Evolutionary conservation across 2,329 filamentous ascomycete genomes (phyloP).

Genomic region (Penicillium janthinellum): DNA sequence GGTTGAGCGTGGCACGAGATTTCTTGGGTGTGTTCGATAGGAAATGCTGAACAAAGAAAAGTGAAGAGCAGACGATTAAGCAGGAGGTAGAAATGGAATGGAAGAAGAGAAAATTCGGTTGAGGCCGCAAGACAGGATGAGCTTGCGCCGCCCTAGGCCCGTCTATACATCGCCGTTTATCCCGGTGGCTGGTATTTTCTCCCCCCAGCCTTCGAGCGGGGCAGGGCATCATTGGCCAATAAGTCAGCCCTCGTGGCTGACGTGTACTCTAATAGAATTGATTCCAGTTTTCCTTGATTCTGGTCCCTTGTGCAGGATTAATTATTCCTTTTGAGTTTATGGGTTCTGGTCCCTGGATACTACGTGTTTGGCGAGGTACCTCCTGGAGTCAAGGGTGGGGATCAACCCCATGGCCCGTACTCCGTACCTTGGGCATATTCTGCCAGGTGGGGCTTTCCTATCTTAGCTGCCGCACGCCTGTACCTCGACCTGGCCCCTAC

Average conservation of each 20-base stretch:
- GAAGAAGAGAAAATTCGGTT: constrained; percentile 1
- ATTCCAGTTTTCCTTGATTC: neutral
- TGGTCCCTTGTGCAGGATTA: neutral
- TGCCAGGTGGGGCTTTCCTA: too few relatives aligned
- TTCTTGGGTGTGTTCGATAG: neutral
- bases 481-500: too few relatives aligned
- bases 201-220: constrained; percentile 32
- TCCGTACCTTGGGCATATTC: too few relatives aligned
- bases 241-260: constrained; percentile 1
- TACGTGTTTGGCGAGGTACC: neutral
- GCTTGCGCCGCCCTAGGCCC: constrained; percentile 6
- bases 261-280: neutral
- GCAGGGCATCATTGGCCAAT: constrained; percentile 3
- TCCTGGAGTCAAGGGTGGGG: neutral
- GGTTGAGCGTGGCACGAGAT: constrained; percentile 7
- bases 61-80: neutral
- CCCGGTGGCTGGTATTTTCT: constrained; percentile 31
- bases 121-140: constrained; percentile 4
- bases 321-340: neutral
- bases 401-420: neutral
- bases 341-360: neutral
- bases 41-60: constrained; percentile 4
- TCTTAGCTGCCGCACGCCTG: too few relatives aligned
- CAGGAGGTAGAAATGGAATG: constrained; percentile 1
- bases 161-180: constrained; percentile 23